Base-by-base conservation (phyloP, 352 stramenopile genomes). In the Phytophthora syringae region DNA sequence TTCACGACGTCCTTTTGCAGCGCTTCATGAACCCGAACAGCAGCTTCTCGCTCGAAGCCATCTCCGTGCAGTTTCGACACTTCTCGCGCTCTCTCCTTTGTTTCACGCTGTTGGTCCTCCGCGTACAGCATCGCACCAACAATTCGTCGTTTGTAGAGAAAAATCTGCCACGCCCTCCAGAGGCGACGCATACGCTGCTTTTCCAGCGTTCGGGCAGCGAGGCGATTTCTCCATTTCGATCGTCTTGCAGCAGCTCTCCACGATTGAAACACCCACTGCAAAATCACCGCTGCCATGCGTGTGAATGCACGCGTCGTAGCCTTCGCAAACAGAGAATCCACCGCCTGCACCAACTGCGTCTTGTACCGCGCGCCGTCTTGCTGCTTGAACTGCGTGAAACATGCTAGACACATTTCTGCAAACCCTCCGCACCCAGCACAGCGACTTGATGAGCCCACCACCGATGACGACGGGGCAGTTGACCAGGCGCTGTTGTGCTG, bases 121-220 rank as follows among this genome's bases (percentile, higher is more conserved):
- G 85, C 85, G 28, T 88, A 92, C 18, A 92, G 47, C 79, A 92
- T 91, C 0, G 85, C 85, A n/a, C 85, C 85, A 42, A 92, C 47
- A 20, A 88, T 81, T 27, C 83, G 74, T 2, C 83, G 74, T 51
- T 89, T 64, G 57, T 87, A 82, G 30, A 89, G 58, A 50, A 83
- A 86, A 13, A 76, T 50, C n/a, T 72, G 77, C 83, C 85, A 93
- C 24, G 50, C 69, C 10, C 63, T 68, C 63, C 76, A 87, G 0
- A 77, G 61, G 5, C 72, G 76, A 37, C 74, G 77, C 43, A 89
- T 53, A 0, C 59, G 64, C 16, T 72, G 63, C 5, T 69, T 67
- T 27, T 68, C 22, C 2, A 86, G 12, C 27, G 57, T 25, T 7
- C 44, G 59, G 1, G 70, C 11, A 0, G 67, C 70, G 0, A 77